Conservation (phyloP, 345 rosid genomes). For the Populus nigra region DNA sequence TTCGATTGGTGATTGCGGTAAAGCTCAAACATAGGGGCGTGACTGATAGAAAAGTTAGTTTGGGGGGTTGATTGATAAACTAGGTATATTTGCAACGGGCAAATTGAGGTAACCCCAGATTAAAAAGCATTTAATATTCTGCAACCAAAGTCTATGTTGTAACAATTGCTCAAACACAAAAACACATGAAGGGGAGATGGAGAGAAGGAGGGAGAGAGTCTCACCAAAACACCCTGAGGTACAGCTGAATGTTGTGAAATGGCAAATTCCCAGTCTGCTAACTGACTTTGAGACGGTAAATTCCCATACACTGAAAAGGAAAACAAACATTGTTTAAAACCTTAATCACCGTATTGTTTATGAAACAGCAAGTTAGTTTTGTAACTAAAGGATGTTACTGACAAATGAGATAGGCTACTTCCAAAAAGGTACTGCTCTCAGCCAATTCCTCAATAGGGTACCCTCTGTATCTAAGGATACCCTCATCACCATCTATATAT, state of each 20-base stretch:
- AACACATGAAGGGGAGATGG: too few relatives aligned
- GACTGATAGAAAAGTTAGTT: too few relatives aligned
- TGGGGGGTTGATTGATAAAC: too few relatives aligned
- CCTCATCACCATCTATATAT: conserved; percentile 94
- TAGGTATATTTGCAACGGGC: too few relatives aligned
- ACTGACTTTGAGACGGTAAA: conserved; percentile 66
- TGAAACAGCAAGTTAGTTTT: too few relatives aligned
- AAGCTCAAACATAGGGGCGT: too few relatives aligned
- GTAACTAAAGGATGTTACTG: conserved; percentile 13
- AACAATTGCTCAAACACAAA: too few relatives aligned
- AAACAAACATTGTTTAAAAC: not conserved
- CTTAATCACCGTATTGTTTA: too few relatives aligned
- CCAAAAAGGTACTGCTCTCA: conserved; percentile 64
- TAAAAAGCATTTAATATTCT: too few relatives aligned
- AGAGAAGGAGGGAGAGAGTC: not conserved
- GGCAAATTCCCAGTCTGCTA: conserved; percentile 96
- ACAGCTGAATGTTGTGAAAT: conserved; percentile 95
- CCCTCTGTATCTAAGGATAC: conserved; percentile 79
- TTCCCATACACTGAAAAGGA: conserved; percentile 76
- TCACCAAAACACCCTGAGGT: conserved; percentile 85
- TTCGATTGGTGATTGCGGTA: too few relatives aligned
- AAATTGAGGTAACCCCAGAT: too few relatives aligned
- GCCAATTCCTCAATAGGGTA: conserved; percentile 85
- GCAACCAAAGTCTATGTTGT: too few relatives aligned
- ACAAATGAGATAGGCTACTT: conserved; percentile 75